Evolutionary conservation across 352 stramenopile genomes (phyloP).

Genomic region (Phytophthora pistaciae): DNA sequence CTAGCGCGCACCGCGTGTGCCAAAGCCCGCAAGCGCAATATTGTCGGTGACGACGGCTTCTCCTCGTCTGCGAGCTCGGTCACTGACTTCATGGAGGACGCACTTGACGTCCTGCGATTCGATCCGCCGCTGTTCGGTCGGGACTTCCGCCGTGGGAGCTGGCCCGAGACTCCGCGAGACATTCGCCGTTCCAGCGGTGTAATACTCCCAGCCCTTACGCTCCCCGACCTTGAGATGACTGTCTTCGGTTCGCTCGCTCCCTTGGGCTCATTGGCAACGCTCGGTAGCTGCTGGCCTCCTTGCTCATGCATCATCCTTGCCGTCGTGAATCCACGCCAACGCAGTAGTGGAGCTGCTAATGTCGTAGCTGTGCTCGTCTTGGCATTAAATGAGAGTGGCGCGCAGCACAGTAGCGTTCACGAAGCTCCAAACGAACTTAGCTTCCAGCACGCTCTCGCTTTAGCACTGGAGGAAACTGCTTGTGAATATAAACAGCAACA

Average conservation of each 20-base stretch:
- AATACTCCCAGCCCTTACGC: slow-evolving; percentile 22
- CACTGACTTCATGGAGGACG: slow-evolving; percentile 19
- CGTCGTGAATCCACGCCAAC: background rate
- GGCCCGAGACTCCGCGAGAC: slow-evolving; percentile 13
- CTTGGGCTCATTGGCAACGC: slow-evolving; percentile 9
- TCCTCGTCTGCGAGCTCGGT: slow-evolving; percentile 17
- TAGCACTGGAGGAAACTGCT: background rate
- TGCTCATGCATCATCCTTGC: slow-evolving; percentile 5
- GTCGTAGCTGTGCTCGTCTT: background rate
- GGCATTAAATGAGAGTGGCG: background rate
- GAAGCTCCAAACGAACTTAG: background rate
- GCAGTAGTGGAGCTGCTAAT: background rate
- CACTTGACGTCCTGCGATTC: slow-evolving; percentile 16
- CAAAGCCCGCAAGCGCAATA: slow-evolving; percentile 50
- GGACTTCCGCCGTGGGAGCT: slow-evolving; percentile 18
- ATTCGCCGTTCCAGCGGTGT: slow-evolving; percentile 18
- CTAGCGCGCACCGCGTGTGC: slow-evolving; percentile 63
- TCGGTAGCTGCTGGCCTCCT: slow-evolving; percentile 5
- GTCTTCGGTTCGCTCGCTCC: slow-evolving; percentile 1
- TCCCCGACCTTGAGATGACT: slow-evolving; percentile 17
- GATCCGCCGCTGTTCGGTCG: slow-evolving; percentile 8
- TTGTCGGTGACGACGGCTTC: slow-evolving; percentile 48
- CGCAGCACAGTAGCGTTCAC: background rate
- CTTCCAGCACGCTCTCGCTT: background rate
- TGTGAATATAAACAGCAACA: background rate